These are phyloP conservation scores for Scheffersomyces parashehatae DNA, from an alignment of 1,139 yeast species.

Conservation along the genomic window DNA sequence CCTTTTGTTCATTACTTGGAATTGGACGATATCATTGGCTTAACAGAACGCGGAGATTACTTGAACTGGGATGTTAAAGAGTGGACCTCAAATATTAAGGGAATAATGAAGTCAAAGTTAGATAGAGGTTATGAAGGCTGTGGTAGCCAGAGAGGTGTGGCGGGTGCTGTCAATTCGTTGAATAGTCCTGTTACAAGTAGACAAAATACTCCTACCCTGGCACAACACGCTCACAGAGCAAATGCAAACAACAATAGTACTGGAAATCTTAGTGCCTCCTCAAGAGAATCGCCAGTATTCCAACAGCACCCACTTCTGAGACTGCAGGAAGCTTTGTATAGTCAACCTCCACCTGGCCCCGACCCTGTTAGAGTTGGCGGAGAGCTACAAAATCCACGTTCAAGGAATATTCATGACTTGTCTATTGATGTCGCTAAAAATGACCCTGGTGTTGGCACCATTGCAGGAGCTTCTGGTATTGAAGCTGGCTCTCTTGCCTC, in stretches of 20 bases:
- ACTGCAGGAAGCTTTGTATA: slow-evolving; percentile 3
- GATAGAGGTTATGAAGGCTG: slow-evolving; percentile 81
- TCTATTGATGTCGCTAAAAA: slow-evolving; percentile 5
- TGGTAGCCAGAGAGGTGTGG: slow-evolving; percentile 65
- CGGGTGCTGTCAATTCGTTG: slow-evolving; percentile 57
- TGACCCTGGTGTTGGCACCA: background rate
- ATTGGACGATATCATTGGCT: slow-evolving; percentile 27
- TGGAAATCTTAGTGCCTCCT: background rate
- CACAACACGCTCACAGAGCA: background rate
- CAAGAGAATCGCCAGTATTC: background rate
- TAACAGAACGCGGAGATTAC: slow-evolving; percentile 11
- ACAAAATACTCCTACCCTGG: background rate
- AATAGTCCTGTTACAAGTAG: slow-evolving; percentile 10
- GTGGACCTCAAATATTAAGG: slow-evolving; percentile 71
- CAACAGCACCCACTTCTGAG: slow-evolving; percentile 7
- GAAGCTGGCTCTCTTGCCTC: slow-evolving; percentile 4
- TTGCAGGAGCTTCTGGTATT: slow-evolving; percentile 2
- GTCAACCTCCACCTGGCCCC: slow-evolving; percentile 1
- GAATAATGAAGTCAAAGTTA: slow-evolving; percentile 62
- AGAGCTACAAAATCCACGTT: background rate
- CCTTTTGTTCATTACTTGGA: slow-evolving; percentile 83
- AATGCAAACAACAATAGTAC: too few species aligned
- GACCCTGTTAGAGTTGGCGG: background rate
- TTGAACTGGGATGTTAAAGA: slow-evolving; percentile 62
- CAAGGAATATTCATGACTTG: slow-evolving; percentile 12